A percentile compares a stretch with the other conserved stretches of the same genome.
Evolutionary conservation across 148 eudicot species (phyloP).

Genomic region (Salicornia ramosissima): DNA sequence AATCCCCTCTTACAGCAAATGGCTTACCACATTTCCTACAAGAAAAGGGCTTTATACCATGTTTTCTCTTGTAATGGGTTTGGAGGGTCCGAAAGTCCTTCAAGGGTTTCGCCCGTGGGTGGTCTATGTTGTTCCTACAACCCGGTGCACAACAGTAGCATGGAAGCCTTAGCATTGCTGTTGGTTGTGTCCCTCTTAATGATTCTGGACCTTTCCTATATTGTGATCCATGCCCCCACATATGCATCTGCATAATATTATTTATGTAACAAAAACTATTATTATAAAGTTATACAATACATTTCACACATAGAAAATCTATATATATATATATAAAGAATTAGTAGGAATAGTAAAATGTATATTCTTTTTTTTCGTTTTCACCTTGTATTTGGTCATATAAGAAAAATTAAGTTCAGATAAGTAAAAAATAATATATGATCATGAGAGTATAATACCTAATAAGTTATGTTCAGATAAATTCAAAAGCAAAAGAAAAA

Average conservation of each 20-base stretch:
- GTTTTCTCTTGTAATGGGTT: constrained; percentile 79
- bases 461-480: no score
- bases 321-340: no score
- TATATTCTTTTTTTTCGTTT: no score
- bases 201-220: constrained; percentile 79
- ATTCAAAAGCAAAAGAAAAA: no score
- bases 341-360: no score
- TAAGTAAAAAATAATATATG: no score
- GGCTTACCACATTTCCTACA: constrained; percentile 78
- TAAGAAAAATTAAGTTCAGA: no score
- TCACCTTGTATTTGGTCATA: no score
- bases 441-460: no score
- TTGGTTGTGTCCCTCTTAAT: constrained; percentile 69
- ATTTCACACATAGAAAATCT: no score
- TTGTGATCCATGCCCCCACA: constrained; percentile 94
- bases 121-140: constrained; percentile 78
- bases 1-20: constrained; percentile 75
- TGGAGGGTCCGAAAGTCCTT: constrained; percentile 81
- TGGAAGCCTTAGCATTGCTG: constrained; percentile 78
- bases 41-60: constrained; percentile 67
- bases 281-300: no score
- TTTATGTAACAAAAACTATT: no score
- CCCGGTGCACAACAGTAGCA: constrained; percentile 78
- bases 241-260: constrained; percentile 78
- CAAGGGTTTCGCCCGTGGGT: constrained; percentile 69